Evolutionary conservation across 2,329 filamentous ascomycete genomes (phyloP), one percentile per base, ranked within the genome.

Genomic region (Cryphonectria radicalis): DNA sequence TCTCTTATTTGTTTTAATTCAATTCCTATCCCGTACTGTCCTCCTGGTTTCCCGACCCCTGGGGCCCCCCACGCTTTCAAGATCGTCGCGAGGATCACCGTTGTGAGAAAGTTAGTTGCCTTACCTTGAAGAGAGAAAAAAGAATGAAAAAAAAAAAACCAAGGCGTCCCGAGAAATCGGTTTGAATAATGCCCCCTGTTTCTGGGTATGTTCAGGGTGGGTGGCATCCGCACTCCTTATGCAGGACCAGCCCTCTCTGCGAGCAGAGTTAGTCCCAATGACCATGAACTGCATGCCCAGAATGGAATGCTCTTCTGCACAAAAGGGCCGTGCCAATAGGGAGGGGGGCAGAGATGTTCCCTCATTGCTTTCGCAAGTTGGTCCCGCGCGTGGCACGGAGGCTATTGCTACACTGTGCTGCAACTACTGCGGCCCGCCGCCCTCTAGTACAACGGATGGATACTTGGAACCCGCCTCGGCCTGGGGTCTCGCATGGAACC

Each of bases 261-360:
- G 59, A 32, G 57, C 66, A 63, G 43, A 25, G 40, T 63, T 68
- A 68, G 57, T 22, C 67, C 57, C 57, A 28, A 57, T 66, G 14
- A 59, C 43, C 35, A 68, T 70, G 69, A 66, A 60, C 53, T 64
- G 68, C 71, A 70, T 68, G 59, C 65, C 60, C 71, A 71, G 67
- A 66, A 60, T 50, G 50, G 69, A 66, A 57, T 40, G 28, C 46
- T 69, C 43, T 71, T 28, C 25, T 42, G 62, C 66, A 66, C 67
- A 42, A 37, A 46, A n/a, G 57, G 67, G 67, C 67, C 55, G 63
- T 70, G 71, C 71, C 42, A 71, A 50, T 42, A 57, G 60, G 60
- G 46, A 68, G 25, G 46, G 25, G 43, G 25, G 35, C 42, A n/a
- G 60, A 63, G 55, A 66, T 40, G 11, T 62, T 35, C n/a, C 22